Base-by-base conservation (phyloP, 768 basidiomycete genomes). In the Boletellus ananiceps region DNA sequence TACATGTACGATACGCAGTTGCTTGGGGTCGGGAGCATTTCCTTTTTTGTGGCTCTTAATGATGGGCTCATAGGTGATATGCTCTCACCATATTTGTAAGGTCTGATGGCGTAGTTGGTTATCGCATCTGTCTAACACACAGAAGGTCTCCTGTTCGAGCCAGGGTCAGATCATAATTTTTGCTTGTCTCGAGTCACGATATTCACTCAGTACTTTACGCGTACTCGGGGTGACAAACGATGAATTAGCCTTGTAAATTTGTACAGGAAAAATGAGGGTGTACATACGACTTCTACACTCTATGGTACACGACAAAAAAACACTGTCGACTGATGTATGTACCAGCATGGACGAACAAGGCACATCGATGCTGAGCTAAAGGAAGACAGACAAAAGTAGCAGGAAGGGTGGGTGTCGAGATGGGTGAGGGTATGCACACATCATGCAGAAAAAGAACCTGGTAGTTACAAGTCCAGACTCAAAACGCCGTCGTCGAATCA, bases 121-220 rank as follows among this genome's bases (percentile, higher is more conserved):
- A 84, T 84, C 81, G 79, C 82, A 81, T 83, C 80, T 82, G 82
- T 83, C 81, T 83, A 81, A 84, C 81, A 83, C 82, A 82, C 81
- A 54, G 56, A 58, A 57, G 56, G 51, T 57, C 56, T 54, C 56
- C 49, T 57, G 57, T 58, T 57, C 57, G 56, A 57, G 8, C 56
- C 57, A 57, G 56, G 56, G 5, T 56, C 54, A 48, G 55, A 56
- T 56, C 56, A 51, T 40, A 2, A 9, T 11, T 29, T 29, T 29
- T 29, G 8, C 29, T 29, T 25, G 23, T 4, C 23, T 25, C 23
- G 19, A 19, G 23, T 29, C 29, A 29, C 8, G 8, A 6, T 9
- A 29, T 11, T 25, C 23, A 7, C 4, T 25, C 4, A 5, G 29
- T 11, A 29, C 29, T 6, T 29, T 29, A 29, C 29, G 29, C 29